Base-by-base conservation (phyloP, 2,329 filamentous ascomycete genomes). In the Botrytis medusae region DNA sequence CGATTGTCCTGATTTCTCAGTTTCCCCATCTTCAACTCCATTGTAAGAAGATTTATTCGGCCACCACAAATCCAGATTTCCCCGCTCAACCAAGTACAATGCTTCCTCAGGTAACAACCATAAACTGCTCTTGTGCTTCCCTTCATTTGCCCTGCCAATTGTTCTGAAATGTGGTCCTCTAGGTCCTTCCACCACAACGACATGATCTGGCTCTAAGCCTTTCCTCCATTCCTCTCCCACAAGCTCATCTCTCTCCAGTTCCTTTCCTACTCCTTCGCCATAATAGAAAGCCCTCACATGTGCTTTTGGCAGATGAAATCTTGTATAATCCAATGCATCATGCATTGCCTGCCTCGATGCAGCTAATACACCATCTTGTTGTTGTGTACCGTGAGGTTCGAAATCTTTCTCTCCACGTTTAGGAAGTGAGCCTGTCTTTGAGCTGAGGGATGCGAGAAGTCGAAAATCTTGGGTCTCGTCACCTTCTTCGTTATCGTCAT, bases 401-500 rank as follows among this genome's bases (percentile, higher is more conserved):
- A 98, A 99, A 84, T 99, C 96, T 83, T 99, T 99, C 82, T 97
- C 94, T 74, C 96, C 96, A 76, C 94, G 93, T 77, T 95, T 94
- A 51, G 97, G 94, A 18, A 95, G 87, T 14, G 86, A 87, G 64
- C 84, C 83, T 71, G 84, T 83, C 79, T 88, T 87, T 74, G 84
- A 81, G 75, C 87, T 85, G 75, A 88, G 82, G 44, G 86, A 84
- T 5, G 84, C 84, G 75, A 91, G 90, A 75, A 95, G 91, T 76
- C 93, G 91, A 82, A 95, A 98, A 83, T 98, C 95, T 79, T 95
- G 94, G 2, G 91, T 89, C 81, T 95, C 92, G 78, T 97, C 95
- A 59, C 91, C 91, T 71, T 91, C 86, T 75, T 90, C 89, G 65
- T 89, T 86, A 73, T 92, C 90, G 59, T 83, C 82, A 34, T 79